Conservation (phyloP, 805 yeast species). For the Candida incommunis region DNA sequence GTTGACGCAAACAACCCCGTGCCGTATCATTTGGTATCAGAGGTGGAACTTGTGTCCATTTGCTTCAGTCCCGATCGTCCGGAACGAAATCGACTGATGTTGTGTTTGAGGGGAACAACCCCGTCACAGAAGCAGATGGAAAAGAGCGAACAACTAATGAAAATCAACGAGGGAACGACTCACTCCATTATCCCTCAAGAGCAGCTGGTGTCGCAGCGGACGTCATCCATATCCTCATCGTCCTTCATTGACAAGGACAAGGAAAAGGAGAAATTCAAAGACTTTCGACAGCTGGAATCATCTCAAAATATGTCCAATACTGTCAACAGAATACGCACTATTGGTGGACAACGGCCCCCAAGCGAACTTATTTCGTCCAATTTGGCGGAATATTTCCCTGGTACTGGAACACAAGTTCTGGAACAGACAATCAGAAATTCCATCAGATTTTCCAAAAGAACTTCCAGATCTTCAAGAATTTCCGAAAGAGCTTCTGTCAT, state of each 20-base stretch:
- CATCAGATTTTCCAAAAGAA: conserved; percentile 58
- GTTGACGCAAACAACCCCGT: conserved; percentile 20
- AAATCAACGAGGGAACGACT: conserved; percentile 3
- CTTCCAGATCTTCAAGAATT: conserved; percentile 29
- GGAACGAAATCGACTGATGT: conserved; percentile 32
- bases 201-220: not conserved
- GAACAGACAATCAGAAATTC: conserved; percentile 76
- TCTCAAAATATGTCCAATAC: conserved; percentile 1
- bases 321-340: conserved; percentile 24
- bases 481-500: conserved; percentile 17
- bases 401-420: conserved; percentile 53
- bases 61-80: conserved; percentile 1
- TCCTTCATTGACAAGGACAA: conserved; percentile 1
- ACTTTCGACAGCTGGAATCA: not conserved
- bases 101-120: conserved; percentile 47
- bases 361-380: conserved; percentile 83
- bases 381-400: conserved; percentile 83
- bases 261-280: not conserved
- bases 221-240: not conserved
- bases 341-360: conserved; percentile 87
- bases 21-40: conserved; percentile 31
- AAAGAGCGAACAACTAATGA: conserved; percentile 14
- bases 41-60: conserved; percentile 13
- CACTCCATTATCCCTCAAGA: too few species aligned
- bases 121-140: conserved; percentile 31